These are phyloP conservation scores for Huntiella omanensis DNA, from an alignment of 2,329 filamentous ascomycete species.

Conservation along the genomic window DNA sequence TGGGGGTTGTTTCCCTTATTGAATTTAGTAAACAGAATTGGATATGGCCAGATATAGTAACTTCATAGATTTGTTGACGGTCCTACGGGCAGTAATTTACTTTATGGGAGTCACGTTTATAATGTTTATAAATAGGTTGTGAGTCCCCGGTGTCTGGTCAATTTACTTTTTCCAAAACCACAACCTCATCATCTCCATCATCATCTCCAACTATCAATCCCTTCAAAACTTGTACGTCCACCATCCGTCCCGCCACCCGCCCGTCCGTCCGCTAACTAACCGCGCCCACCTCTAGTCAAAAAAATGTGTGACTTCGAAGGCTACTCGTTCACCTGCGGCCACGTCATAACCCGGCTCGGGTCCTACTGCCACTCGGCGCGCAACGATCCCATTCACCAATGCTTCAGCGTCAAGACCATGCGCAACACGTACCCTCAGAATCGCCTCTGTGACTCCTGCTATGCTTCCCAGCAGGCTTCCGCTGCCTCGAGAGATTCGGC, in stretches of 20 bases:
- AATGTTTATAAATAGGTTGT: no score
- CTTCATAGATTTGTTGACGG: no score
- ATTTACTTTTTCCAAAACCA: background rate
- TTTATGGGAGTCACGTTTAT: no score
- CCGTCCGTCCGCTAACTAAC: background rate
- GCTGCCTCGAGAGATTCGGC: background rate
- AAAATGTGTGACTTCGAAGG: constrained; percentile 52
- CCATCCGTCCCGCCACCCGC: background rate
- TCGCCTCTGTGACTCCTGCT: constrained; percentile 32
- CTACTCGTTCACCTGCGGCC: constrained; percentile 46
- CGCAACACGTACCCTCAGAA: constrained; percentile 39
- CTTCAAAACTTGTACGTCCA: background rate
- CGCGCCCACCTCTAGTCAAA: constrained; percentile 9
- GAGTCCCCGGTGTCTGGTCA: no score
- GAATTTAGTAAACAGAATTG: no score
- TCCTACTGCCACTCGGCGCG: constrained; percentile 59
- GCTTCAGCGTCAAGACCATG: constrained; percentile 47
- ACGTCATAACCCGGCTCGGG: constrained; percentile 39
- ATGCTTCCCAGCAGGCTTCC: background rate
- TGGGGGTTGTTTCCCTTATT: no score
- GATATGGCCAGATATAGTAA: no score
- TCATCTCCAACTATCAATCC: background rate
- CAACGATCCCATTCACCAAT: constrained; percentile 51
- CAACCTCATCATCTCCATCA: background rate
- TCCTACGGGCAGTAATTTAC: no score